Percentiles rank a stretch among this genome's conserved stretches.
phyloP scores from a whole-genome alignment of 2,329 filamentous ascomycete species.

The Hypoxylon sp. region DNA sequence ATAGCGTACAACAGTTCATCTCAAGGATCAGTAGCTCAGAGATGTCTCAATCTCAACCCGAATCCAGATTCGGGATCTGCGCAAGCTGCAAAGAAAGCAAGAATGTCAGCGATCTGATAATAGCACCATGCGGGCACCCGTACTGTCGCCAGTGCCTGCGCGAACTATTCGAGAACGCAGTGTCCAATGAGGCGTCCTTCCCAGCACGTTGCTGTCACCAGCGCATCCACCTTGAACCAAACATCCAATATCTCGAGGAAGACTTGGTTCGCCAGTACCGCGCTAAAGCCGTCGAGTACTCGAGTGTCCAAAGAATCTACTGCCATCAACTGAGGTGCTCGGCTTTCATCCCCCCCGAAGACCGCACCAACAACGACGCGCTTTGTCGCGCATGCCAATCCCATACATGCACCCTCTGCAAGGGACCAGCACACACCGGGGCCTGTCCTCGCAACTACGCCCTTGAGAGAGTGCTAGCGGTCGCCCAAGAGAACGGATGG shows the following conservation, averaged over 20 bases:
- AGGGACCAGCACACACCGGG: conserved; percentile 56
- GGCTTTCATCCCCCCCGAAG: conserved; percentile 58
- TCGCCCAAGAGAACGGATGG: conserved; percentile 63
- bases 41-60: neutral
- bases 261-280: conserved; percentile 52
- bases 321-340: conserved; percentile 62
- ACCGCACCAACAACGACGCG: conserved; percentile 54
- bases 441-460: conserved; percentile 63
- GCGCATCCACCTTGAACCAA: neutral
- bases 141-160: conserved; percentile 66
- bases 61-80: neutral
- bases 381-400: conserved; percentile 58
- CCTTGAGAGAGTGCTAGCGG: conserved; percentile 56
- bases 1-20: neutral
- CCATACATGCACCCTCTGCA: conserved; percentile 66
- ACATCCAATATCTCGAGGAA: neutral
- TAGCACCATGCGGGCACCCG: conserved; percentile 55
- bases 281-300: conserved; percentile 63
- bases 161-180: conserved; percentile 58
- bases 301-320: conserved; percentile 63
- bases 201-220: conserved; percentile 51
- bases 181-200: conserved; percentile 65
- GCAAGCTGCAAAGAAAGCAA: neutral
- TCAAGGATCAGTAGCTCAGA: neutral
- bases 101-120: conserved; percentile 18